Conservation (phyloP, 1,284 basidiomycete genomes). For the Leccinum griseonigrum region DNA sequence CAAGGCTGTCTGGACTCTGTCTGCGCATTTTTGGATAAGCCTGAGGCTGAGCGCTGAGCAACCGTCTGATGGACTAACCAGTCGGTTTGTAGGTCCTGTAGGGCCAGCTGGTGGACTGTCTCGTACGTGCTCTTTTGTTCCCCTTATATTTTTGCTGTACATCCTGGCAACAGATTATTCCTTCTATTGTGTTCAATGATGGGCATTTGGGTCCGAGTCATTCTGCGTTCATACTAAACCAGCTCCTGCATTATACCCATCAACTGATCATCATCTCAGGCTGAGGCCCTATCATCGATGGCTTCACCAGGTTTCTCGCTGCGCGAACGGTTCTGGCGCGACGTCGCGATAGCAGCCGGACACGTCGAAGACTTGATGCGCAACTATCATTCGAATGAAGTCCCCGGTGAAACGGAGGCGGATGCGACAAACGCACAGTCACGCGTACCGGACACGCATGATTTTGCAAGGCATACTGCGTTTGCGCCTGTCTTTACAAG, state of each 20-base stretch:
- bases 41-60: too few species aligned
- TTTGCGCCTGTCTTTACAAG: constrained; percentile 23
- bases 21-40: too few species aligned
- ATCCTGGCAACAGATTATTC: too few species aligned
- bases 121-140: too few species aligned
- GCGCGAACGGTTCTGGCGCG: not conserved
- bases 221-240: not conserved
- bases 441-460: constrained; percentile 10
- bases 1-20: too few species aligned
- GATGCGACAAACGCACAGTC: not conserved
- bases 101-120: too few species aligned
- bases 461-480: constrained; percentile 19
- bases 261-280: too few species aligned
- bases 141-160: too few species aligned
- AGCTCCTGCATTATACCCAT: not conserved
- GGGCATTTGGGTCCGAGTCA: not conserved
- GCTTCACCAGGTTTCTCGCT: not conserved
- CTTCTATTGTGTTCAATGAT: not conserved
- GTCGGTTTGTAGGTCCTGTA: too few species aligned
- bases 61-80: too few species aligned
- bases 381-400: constrained; percentile 20
- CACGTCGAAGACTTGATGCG: constrained; percentile 22
- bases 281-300: not conserved
- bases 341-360: not conserved
- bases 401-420: constrained; percentile 12